Percentiles rank a stretch among this genome's conserved stretches.
phyloP scores from a whole-genome alignment of 805 yeast genomes.

The Starmerella bacillaris region DNA sequence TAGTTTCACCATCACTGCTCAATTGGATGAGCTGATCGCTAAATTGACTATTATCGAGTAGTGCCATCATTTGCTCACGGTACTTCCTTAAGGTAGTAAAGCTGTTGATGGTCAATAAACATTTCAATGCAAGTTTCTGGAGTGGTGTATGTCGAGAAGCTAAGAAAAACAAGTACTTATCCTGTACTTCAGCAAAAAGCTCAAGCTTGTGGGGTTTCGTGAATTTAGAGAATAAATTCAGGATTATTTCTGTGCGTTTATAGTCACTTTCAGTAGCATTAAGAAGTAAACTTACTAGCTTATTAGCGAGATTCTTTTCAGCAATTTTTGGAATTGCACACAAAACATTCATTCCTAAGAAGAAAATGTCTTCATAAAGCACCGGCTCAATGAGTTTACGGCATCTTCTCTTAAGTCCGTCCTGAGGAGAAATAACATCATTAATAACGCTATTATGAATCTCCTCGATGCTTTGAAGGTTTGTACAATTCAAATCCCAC shows the following conservation, averaged over 20 bases:
- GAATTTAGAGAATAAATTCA: slow-evolving; percentile 48
- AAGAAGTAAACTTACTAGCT: slow-evolving; percentile 40
- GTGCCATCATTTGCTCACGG: slow-evolving; percentile 48
- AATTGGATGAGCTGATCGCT: slow-evolving; percentile 67
- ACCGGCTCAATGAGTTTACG: slow-evolving; percentile 1
- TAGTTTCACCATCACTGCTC: slow-evolving; percentile 22
- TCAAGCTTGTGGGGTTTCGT: slow-evolving; percentile 40
- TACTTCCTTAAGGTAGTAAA: slow-evolving; percentile 36
- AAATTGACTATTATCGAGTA: slow-evolving; percentile 67
- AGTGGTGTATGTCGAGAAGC: slow-evolving; percentile 42
- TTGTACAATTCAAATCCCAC: neutral
- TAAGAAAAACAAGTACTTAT: slow-evolving; percentile 36
- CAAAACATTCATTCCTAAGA: slow-evolving; percentile 41
- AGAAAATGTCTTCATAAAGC: slow-evolving; percentile 25
- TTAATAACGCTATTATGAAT: neutral
- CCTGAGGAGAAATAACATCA: neutral
- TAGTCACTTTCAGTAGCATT: slow-evolving; percentile 13
- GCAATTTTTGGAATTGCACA: slow-evolving; percentile 45
- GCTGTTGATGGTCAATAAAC: slow-evolving; percentile 39
- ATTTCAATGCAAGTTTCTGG: slow-evolving; percentile 57
- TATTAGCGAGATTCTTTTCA: slow-evolving; percentile 37
- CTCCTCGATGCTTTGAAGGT: neutral
- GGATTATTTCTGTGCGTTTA: slow-evolving; percentile 20
- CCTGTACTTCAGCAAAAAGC: slow-evolving; percentile 35
- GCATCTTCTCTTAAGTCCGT: neutral